Conservation (phyloP, 805 yeast species). For the Candida xyloterini region DNA sequence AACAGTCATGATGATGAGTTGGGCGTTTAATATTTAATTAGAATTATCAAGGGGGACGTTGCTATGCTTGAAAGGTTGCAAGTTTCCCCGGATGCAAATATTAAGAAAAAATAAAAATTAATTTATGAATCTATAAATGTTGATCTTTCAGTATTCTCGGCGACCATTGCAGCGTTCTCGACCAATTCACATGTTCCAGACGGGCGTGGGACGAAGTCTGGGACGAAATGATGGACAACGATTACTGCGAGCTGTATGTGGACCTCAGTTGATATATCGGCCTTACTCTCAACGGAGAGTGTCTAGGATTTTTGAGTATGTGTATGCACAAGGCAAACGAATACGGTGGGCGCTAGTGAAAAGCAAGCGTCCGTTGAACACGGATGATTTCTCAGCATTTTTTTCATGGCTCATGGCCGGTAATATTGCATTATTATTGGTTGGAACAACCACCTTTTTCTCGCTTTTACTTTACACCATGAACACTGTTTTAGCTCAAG, state of each 20-base stretch:
- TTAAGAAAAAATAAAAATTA: background rate
- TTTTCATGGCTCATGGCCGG: constrained; percentile 92
- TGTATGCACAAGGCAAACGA: constrained; percentile 20
- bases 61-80: too few species aligned
- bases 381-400: constrained; percentile 89
- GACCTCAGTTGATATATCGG: constrained; percentile 1
- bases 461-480: constrained; percentile 72
- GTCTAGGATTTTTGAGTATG: constrained; percentile 7
- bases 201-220: background rate
- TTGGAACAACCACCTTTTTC: constrained; percentile 91
- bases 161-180: background rate
- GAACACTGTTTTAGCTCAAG: constrained; percentile 87
- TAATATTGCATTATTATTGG: constrained; percentile 69
- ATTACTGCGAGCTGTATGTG: background rate
- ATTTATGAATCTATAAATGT: background rate
- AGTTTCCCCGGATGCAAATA: background rate
- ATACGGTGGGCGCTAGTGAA: constrained; percentile 73
- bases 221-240: background rate
- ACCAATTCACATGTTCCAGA: background rate
- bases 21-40: background rate
- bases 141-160: background rate
- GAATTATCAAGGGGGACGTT: too few species aligned
- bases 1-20: background rate
- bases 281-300: constrained; percentile 5
- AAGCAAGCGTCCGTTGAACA: constrained; percentile 79